Base-by-base conservation (phyloP, 495 filamentous ascomycete species). In the Tuber aestivum region DNA sequence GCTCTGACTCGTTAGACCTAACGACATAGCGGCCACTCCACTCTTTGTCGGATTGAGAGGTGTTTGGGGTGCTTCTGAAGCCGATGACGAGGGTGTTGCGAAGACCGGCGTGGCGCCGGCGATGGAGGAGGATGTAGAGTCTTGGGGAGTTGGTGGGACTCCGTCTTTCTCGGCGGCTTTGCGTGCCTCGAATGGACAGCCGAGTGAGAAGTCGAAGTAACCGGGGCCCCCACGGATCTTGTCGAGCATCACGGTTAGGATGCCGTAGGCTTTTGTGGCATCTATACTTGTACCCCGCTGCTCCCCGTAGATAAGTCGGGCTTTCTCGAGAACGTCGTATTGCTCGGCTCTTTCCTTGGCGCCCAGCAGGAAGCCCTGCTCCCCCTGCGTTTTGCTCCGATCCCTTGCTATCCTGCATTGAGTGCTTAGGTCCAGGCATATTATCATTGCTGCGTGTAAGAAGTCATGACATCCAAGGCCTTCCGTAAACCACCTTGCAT, bases 381-480 rank as follows among this genome's bases (percentile, higher is more conserved):
- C 35, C 41, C 78, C 69, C 37, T 69, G 78, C 45, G 70, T 80
- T 68, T 69, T 41, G 35, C 71, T 75, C 40, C 73, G 71, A 23
- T 81, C 79, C 69, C 68, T 77, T 16, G 48, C 41, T 41, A 74
- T 70, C 72, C 80, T 81, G 38, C 75, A 70, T 42, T 70, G 65
- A 41, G 75, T 80, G 42, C 79, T 81, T 45, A 97, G 86, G 77
- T 96, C 94, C 42, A 97, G 86, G 78, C 90, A 91, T 32, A 98
- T 87, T 74, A 97, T 90, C 93, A 97, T 97, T 3, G 93, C 92
- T 1, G 93, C 94, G 27, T 96, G 90, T 21, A 97, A 85, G 79
- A 95, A 97, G 79, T 98, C 95, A 38, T 89, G 87, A 70, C 90
- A 92, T 27, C 93, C 93, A 6, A 96, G 87, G 0, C 92, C 92